A percentile compares a stretch with the other conserved stretches of the same genome.
Conservation (phyloP, 2,329 filamentous ascomycete genomes). For the Fusarium irregulare region DNA sequence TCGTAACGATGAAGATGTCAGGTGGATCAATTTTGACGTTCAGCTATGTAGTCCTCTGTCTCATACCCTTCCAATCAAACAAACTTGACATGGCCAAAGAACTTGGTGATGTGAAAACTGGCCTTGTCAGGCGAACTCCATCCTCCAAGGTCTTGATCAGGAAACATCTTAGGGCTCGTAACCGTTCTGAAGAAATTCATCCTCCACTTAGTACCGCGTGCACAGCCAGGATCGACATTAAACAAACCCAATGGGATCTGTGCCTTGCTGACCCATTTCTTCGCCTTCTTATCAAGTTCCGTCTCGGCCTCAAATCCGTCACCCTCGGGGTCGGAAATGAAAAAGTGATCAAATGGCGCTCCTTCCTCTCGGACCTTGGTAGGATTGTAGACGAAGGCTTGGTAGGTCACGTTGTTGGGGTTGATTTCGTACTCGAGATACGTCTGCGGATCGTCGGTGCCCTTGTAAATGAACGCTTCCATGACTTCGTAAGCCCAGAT, state of each 20-base stretch:
- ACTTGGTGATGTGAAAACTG: constrained; percentile 62
- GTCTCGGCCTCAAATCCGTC: constrained; percentile 58
- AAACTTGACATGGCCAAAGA: constrained; percentile 57
- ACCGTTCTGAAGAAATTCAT: constrained; percentile 66
- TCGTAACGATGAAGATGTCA: neutral
- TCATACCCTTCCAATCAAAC: constrained; percentile 37
- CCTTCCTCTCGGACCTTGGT: constrained; percentile 56
- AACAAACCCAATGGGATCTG: constrained; percentile 61
- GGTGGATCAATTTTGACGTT: neutral
- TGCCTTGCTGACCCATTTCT: constrained; percentile 56
- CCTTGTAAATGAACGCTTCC: constrained; percentile 61
- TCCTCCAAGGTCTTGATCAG: constrained; percentile 57
- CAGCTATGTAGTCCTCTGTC: neutral
- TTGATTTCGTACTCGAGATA: constrained; percentile 64
- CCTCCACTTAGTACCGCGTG: constrained; percentile 59
- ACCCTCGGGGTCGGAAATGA: constrained; percentile 53
- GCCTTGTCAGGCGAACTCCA: constrained; percentile 60
- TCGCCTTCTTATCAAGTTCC: constrained; percentile 49
- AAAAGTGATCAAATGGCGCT: constrained; percentile 58
- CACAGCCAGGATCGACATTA: constrained; percentile 58
- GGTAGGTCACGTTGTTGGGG: constrained; percentile 64
- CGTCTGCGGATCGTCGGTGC: constrained; percentile 58
- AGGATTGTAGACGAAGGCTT: constrained; percentile 64
- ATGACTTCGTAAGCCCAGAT: constrained; percentile 64
- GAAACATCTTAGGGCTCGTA: constrained; percentile 56